Conservation (phyloP, 306 rosid genomes). For the Medicago truncatula region DNA sequence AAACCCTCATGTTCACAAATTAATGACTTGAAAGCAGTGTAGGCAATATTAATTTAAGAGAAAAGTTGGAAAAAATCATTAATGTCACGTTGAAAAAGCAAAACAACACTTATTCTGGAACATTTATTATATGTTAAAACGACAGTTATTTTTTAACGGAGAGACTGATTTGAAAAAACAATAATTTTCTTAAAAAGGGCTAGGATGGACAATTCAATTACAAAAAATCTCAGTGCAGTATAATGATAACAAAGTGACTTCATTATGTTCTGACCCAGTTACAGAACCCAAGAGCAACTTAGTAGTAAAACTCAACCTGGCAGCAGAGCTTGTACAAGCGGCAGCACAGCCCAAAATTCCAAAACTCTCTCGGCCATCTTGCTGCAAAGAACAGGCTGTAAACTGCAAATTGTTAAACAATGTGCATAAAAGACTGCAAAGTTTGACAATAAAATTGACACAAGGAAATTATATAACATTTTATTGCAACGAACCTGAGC, state of each 20-base stretch:
- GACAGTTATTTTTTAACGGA: neutral
- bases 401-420: slow-evolving; percentile 49
- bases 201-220: slow-evolving; percentile 15
- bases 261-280: slow-evolving; percentile 19
- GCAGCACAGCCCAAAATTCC: slow-evolving; percentile 78
- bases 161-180: slow-evolving; percentile 6
- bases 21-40: neutral
- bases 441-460: slow-evolving; percentile 13
- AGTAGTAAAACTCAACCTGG: slow-evolving; percentile 71
- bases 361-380: slow-evolving; percentile 81
- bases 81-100: neutral
- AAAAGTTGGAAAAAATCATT: neutral
- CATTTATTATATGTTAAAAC: neutral
- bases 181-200: slow-evolving; percentile 2
- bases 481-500: slow-evolving; percentile 72
- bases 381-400: slow-evolving; percentile 87
- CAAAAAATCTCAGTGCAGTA: slow-evolving; percentile 24
- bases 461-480: slow-evolving; percentile 39
- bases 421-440: slow-evolving; percentile 44
- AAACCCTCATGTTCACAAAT: slow-evolving; percentile 7
- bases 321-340: slow-evolving; percentile 86
- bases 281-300: slow-evolving; percentile 6
- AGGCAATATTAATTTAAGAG: neutral
- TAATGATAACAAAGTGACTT: slow-evolving; percentile 21
- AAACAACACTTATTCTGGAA: neutral